Evolutionary conservation across 495 filamentous ascomycete genomes (phyloP), one percentile per base, ranked within the genome.

Genomic region (Xylaria sp.): DNA sequence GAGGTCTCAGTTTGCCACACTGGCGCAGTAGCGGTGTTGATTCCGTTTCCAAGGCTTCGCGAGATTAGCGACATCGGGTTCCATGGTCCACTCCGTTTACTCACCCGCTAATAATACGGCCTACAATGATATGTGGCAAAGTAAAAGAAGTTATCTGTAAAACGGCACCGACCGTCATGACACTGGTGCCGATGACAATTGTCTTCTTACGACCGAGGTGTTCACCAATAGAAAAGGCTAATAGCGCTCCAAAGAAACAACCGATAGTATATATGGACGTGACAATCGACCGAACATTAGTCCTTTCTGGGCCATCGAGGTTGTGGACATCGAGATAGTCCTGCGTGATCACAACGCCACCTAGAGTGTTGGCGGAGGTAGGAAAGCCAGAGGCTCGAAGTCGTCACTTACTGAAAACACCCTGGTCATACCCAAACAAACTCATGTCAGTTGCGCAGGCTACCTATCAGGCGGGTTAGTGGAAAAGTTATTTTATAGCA

Each of bases 1-100:
- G 88, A 86, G 0, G 88, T 90, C 73, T 92, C 89, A 2, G 85
- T 85, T 73, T 91, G 88, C 89, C 88, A 92, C 8, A 90, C 84
- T 14, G 90, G 89, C 2, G 87, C 89, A 14, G 88, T 89, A 2
- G 89, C 83, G 0, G 88, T 90, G 67, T 92, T 91, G 69, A 91
- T 84, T 17, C 90, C 90, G 70, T 91, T 92, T 7, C 90, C 91
- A 44, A 92, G 84, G 7, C 89, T 77, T 61, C 31, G 24, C 5
- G n/a, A 63, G n/a, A 31, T 77, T 61, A 63, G 24, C 11, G 14
- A 46, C 9, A 17, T 15, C 24, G 24, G 14, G 17, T 1, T 61
- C 3, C 3, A 31, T 29, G 29, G 4, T 46, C 24, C 71, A 8
- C 1, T 53, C 26, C 50, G 31, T 43, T 68, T 26, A 65, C 73